A percentile compares a stretch with the other conserved stretches of the same genome.
Evolutionary conservation across 148 eudicot species (phyloP).

Genomic region (Nyssa sinensis): DNA sequence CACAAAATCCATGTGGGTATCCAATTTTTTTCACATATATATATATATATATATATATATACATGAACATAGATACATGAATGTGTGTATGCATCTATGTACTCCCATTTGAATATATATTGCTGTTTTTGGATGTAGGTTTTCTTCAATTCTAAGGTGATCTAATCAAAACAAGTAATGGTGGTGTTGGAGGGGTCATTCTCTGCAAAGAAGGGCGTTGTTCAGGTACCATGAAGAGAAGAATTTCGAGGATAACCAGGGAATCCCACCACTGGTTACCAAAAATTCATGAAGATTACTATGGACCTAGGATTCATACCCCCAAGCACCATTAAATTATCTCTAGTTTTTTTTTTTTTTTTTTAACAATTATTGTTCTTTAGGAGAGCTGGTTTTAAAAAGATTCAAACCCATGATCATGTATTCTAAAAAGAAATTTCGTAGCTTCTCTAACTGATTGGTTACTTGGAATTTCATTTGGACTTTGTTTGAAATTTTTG

Average conservation of each 20-base stretch:
- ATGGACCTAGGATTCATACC: slow-evolving; percentile 56
- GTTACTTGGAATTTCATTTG: no score
- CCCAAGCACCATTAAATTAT: slow-evolving; percentile 54
- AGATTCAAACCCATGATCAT: background rate
- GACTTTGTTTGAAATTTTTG: background rate
- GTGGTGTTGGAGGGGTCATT: slow-evolving; percentile 5
- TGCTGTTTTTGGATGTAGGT: no score
- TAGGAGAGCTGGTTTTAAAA: background rate
- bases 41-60: no score
- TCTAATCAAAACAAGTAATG: background rate
- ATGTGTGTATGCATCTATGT: no score
- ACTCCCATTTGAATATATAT: background rate
- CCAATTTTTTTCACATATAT: background rate
- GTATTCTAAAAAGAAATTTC: background rate
- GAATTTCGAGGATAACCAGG: slow-evolving; percentile 25
- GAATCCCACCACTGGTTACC: slow-evolving; percentile 56
- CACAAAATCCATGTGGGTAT: slow-evolving; percentile 16
- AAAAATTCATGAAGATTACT: slow-evolving; percentile 65
- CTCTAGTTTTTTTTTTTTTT: background rate
- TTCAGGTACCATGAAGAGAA: slow-evolving; percentile 44
- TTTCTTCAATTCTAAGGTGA: background rate
- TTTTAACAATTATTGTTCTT: background rate
- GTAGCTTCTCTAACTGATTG: background rate
- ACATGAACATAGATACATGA: no score
- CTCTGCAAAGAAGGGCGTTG: slow-evolving; percentile 23